phyloP scores from a whole-genome alignment of 2,329 filamentous ascomycete species.

The Cladosporium oxysporum region DNA sequence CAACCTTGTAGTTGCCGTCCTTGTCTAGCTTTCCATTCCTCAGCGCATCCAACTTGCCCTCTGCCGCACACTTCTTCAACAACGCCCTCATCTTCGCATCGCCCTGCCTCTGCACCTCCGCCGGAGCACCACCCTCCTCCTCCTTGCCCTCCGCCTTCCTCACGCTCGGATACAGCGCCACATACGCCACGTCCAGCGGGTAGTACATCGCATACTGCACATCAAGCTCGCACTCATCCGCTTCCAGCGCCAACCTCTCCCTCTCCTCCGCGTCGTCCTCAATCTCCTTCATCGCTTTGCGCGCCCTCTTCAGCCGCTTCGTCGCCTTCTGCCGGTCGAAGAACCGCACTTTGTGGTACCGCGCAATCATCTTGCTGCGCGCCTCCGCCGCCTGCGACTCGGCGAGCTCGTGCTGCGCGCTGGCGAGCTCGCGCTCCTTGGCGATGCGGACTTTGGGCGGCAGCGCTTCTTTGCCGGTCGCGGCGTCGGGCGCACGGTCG shows the following conservation, averaged over 20 bases:
- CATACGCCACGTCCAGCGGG: constrained; percentile 70
- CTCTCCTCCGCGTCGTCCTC: constrained; percentile 38
- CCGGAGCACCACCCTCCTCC: constrained; percentile 32
- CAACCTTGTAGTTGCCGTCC: constrained; percentile 17
- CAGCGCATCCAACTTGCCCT: constrained; percentile 58
- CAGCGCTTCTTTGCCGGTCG: constrained; percentile 48
- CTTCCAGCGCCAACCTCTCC: constrained; percentile 24
- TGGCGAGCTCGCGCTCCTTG: constrained; percentile 69
- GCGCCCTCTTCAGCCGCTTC: constrained; percentile 65
- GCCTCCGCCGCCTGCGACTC: constrained; percentile 62
- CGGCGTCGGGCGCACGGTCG: constrained; percentile 46
- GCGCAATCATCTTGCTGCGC: constrained; percentile 69
- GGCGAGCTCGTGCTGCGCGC: constrained; percentile 65
- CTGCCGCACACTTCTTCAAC: constrained; percentile 65
- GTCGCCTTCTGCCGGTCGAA: constrained; percentile 80
- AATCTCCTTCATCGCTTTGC: constrained; percentile 57
- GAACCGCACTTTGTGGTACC: constrained; percentile 82
- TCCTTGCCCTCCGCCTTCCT: constrained; percentile 36
- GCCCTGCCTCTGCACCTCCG: constrained; percentile 41
- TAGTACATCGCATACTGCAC: constrained; percentile 73
- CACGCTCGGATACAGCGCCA: constrained; percentile 53
- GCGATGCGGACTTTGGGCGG: constrained; percentile 69
- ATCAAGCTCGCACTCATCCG: constrained; percentile 63
- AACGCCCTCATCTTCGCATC: constrained; percentile 66
- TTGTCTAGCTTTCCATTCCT: constrained; percentile 52